These are phyloP conservation scores for Barnettozyma sucrosica DNA, from an alignment of 805 yeast genomes.

Conservation along the genomic window DNA sequence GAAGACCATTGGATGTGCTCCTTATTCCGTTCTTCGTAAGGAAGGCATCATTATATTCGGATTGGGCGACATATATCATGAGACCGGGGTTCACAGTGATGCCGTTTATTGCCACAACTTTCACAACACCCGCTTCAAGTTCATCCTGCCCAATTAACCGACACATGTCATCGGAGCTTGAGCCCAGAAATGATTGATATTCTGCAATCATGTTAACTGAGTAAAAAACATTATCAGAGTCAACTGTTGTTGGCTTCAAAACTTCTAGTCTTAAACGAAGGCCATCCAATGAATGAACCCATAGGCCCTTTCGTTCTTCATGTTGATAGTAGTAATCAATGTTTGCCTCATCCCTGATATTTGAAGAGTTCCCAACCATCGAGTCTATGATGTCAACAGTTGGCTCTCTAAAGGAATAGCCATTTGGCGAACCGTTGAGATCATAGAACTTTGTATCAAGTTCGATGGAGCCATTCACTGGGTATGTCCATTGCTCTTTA, in stretches of 20 bases:
- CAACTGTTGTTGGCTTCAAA: slow-evolving; percentile 35
- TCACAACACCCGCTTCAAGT: slow-evolving; percentile 15
- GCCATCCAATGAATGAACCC: slow-evolving; percentile 31
- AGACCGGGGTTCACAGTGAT: slow-evolving; percentile 8
- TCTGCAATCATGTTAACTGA: slow-evolving; percentile 19
- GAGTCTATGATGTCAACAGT: slow-evolving; percentile 10
- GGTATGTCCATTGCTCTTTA: slow-evolving; percentile 9
- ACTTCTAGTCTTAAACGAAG: slow-evolving; percentile 43
- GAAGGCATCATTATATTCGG: neutral
- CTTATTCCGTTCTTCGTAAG: neutral
- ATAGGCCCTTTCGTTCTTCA: slow-evolving; percentile 3
- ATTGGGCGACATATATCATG: slow-evolving; percentile 11
- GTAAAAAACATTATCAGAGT: slow-evolving; percentile 32
- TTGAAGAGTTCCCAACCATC: slow-evolving; percentile 12
- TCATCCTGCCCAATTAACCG: slow-evolving; percentile 6
- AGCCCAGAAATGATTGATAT: slow-evolving; percentile 7
- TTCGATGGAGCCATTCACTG: slow-evolving; percentile 10
- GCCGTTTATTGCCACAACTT: slow-evolving; percentile 21
- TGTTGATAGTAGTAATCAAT: neutral
- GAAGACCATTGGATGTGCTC: slow-evolving; percentile 5
- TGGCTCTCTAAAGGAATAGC: slow-evolving; percentile 13
- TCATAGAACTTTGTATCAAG: slow-evolving; percentile 11
- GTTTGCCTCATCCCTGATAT: neutral
- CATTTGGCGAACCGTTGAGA: slow-evolving; percentile 2
- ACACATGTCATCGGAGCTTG: slow-evolving; percentile 11